phyloP scores from a whole-genome alignment of 2,329 filamentous ascomycete species.

The Fusarium temperatum region DNA sequence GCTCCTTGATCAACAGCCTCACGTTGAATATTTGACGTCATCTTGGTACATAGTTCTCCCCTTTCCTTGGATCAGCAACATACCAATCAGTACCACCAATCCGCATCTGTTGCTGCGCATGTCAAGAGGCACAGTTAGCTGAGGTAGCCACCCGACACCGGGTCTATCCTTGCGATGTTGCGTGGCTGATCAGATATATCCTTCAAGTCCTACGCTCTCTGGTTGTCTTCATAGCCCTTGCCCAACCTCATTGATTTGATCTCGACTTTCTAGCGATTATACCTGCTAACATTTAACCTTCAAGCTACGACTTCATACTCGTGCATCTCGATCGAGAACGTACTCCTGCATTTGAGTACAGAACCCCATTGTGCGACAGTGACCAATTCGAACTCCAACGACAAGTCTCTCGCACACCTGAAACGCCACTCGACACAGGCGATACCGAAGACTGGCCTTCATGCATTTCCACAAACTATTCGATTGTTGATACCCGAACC shows the following conservation, averaged over 20 bases:
- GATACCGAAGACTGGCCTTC: neutral
- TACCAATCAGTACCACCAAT: slow-evolving; percentile 21
- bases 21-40: slow-evolving; percentile 38
- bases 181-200: neutral
- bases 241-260: slow-evolving; percentile 1
- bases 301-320: neutral
- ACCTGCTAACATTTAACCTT: slow-evolving; percentile 17
- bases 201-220: neutral
- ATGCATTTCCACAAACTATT: slow-evolving; percentile 3
- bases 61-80: slow-evolving; percentile 25
- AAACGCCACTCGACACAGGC: neutral
- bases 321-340: neutral
- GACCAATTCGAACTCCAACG: neutral
- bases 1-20: slow-evolving; percentile 3
- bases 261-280: neutral
- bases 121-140: slow-evolving; percentile 4
- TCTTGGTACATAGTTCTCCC: slow-evolving; percentile 33
- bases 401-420: neutral
- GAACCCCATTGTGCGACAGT: neutral
- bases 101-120: slow-evolving; percentile 11
- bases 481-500: neutral
- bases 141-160: neutral
- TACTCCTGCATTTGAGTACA: neutral
- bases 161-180: slow-evolving; percentile 1
- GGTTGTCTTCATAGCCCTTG: neutral